Percentiles rank a stretch among this genome's conserved stretches.
Conservation (phyloP, 441 rosid genomes). For the Bocquillonia castaneifolia region DNA sequence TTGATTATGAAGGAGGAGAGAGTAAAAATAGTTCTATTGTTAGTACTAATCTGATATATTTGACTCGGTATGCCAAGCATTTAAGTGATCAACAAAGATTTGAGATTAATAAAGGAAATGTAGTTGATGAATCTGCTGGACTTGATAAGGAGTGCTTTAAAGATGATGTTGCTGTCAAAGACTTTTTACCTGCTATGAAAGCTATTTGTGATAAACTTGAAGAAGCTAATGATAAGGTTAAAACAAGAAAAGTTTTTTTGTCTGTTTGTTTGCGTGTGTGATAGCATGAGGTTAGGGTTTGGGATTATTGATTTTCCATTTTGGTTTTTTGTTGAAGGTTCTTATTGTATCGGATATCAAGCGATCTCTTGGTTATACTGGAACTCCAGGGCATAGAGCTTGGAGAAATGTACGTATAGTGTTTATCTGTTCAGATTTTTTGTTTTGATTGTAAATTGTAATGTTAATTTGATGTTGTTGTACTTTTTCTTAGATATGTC, state of each 20-base stretch:
- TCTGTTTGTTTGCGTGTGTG: neutral
- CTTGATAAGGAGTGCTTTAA: conserved; percentile 32
- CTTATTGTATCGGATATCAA: conserved; percentile 33
- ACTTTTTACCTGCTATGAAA: conserved; percentile 77
- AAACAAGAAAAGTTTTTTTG: neutral
- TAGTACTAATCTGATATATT: conserved; percentile 61
- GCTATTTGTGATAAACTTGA: conserved; percentile 81
- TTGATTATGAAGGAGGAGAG: conserved; percentile 46
- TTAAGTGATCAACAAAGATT: conserved; percentile 68
- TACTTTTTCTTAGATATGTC: conserved; percentile 29
- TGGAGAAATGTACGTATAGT: conserved; percentile 25
- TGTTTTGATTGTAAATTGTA: neutral
- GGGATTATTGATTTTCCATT: conserved; percentile 9
- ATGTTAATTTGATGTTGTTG: conserved; percentile 1
- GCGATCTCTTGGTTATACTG: conserved; percentile 28
- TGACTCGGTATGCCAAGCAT: conserved; percentile 75
- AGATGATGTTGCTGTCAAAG: conserved; percentile 68
- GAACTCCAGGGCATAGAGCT: conserved; percentile 23
- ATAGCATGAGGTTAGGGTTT: neutral
- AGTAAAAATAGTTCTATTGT: conserved; percentile 48
- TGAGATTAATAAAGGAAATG: conserved; percentile 67
- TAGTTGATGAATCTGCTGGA: conserved; percentile 39
- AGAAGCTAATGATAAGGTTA: conserved; percentile 71
- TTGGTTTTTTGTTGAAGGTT: conserved; percentile 21
- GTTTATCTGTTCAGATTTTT: neutral